Evolutionary conservation across 768 basidiomycete species (phyloP).

Genomic region (Amanita exitialis): DNA sequence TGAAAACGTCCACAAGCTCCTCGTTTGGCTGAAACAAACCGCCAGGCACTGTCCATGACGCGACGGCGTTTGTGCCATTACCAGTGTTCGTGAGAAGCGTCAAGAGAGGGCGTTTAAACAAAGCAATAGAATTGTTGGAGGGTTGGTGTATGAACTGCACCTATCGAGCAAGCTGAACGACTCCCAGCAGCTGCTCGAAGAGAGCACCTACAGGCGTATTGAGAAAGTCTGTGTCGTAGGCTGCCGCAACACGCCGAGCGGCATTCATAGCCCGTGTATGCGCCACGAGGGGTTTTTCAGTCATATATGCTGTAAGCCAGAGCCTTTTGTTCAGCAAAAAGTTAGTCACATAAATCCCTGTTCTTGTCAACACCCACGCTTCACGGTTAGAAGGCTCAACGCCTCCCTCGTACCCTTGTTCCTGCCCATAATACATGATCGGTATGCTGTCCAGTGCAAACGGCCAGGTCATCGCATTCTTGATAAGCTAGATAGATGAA

Average conservation of each 20-base stretch:
- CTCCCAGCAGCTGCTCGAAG: background rate
- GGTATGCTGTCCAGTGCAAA: conserved; percentile 65
- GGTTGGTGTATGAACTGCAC: conserved; percentile 33
- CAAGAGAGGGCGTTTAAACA: conserved; percentile 49
- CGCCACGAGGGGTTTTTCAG: conserved; percentile 36
- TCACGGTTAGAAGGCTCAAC: conserved; percentile 58
- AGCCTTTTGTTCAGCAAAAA: conserved; percentile 24
- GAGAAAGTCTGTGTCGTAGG: conserved; percentile 30
- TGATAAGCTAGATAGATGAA: conserved; percentile 15
- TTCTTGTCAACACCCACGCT: conserved; percentile 22
- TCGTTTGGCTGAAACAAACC: conserved; percentile 28
- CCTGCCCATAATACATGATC: conserved; percentile 64
- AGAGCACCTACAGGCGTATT: conserved; percentile 30
- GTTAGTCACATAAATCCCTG: background rate
- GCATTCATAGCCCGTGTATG: conserved; percentile 40
- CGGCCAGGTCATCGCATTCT: conserved; percentile 53
- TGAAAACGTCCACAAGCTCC: conserved; percentile 41
- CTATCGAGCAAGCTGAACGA: conserved; percentile 16
- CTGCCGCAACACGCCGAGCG: conserved; percentile 41
- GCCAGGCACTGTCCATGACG: conserved; percentile 31
- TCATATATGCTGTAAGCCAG: conserved; percentile 47
- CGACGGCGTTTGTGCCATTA: conserved; percentile 18
- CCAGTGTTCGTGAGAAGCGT: conserved; percentile 48
- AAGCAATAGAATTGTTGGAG: conserved; percentile 28
- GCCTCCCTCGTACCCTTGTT: conserved; percentile 51